A percentile compares a stretch with the other conserved stretches of the same genome.
phyloP scores from a whole-genome alignment of 2,329 filamentous ascomycete genomes.

The Cadophora gregata region DNA sequence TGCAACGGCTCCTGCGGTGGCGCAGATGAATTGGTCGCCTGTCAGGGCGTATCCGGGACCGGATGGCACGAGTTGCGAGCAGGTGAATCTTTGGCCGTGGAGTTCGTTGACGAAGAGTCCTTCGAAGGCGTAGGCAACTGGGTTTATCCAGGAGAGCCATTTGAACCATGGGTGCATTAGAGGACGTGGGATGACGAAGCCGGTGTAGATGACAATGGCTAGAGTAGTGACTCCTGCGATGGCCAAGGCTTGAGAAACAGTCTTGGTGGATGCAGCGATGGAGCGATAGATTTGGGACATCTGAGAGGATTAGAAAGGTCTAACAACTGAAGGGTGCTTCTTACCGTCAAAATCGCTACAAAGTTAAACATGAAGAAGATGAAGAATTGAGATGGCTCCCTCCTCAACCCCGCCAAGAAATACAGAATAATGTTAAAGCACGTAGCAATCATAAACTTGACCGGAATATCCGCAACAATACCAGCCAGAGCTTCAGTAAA shows the following conservation, averaged over 20 bases:
- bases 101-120: slow-evolving; percentile 86
- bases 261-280: slow-evolving; percentile 76
- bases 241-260: slow-evolving; percentile 69
- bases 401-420: slow-evolving; percentile 78
- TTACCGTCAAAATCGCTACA: slow-evolving; percentile 60
- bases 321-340: slow-evolving; percentile 52
- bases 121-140: slow-evolving; percentile 79
- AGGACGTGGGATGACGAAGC: slow-evolving; percentile 50
- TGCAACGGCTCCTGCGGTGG: slow-evolving; percentile 60
- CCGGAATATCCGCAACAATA: slow-evolving; percentile 85
- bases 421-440: slow-evolving; percentile 83
- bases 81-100: slow-evolving; percentile 76
- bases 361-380: slow-evolving; percentile 63
- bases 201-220: slow-evolving; percentile 45
- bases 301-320: slow-evolving; percentile 60
- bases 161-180: slow-evolving; percentile 80
- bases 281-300: slow-evolving; percentile 73
- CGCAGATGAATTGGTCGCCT: slow-evolving; percentile 55
- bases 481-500: slow-evolving; percentile 86
- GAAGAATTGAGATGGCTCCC: slow-evolving; percentile 78
- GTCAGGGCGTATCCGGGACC: slow-evolving; percentile 52
- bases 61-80: slow-evolving; percentile 44
- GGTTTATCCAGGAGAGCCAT: slow-evolving; percentile 73
- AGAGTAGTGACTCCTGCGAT: slow-evolving; percentile 59
- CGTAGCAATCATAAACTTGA: slow-evolving; percentile 76